Evolutionary conservation across 2,329 filamentous ascomycete species (phyloP).

Genomic region (Setomelanomma holmii): DNA sequence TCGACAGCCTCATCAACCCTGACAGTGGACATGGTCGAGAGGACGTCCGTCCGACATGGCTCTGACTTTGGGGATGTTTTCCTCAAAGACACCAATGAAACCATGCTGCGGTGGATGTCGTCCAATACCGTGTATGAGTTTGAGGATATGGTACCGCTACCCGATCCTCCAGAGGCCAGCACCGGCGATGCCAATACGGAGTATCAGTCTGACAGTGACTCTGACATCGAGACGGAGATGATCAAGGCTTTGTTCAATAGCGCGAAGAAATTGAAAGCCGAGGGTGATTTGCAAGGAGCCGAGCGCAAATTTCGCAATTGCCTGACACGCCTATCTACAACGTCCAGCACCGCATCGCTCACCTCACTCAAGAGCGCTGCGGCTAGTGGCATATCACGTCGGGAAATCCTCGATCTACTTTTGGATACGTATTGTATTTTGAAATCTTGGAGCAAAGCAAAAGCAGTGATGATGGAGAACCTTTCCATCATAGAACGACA

Average conservation of each 20-base stretch:
- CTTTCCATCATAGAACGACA: constrained; percentile 24
- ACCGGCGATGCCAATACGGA: constrained; percentile 9
- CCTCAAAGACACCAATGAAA: constrained; percentile 17
- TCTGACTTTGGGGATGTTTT: constrained; percentile 34
- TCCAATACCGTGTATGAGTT: constrained; percentile 31
- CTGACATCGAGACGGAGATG: constrained; percentile 25
- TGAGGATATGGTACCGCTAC: constrained; percentile 15
- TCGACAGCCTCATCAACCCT: constrained; percentile 32
- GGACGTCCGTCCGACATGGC: constrained; percentile 16
- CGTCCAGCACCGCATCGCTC: constrained; percentile 14
- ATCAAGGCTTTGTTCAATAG: constrained; percentile 23
- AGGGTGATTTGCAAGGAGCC: constrained; percentile 19
- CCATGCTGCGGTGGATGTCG: constrained; percentile 28
- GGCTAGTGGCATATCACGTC: constrained; percentile 15
- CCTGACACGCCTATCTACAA: constrained; percentile 14
- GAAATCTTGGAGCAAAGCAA: constrained; percentile 20
- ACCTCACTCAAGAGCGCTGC: constrained; percentile 11
- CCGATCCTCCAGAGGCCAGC: constrained; percentile 18
- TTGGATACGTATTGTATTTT: constrained; percentile 16
- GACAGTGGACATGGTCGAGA: constrained; percentile 18
- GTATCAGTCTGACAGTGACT: constrained; percentile 27
- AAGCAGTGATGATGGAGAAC: constrained; percentile 24
- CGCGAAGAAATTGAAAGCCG: constrained; percentile 19
- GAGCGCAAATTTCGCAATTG: constrained; percentile 24
- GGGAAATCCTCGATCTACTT: constrained; percentile 17